Evolutionary conservation across 371 early-diverging fungal genomes (phyloP), one percentile per base, ranked within the genome.

Genomic region (Blakeslea trispora): DNA sequence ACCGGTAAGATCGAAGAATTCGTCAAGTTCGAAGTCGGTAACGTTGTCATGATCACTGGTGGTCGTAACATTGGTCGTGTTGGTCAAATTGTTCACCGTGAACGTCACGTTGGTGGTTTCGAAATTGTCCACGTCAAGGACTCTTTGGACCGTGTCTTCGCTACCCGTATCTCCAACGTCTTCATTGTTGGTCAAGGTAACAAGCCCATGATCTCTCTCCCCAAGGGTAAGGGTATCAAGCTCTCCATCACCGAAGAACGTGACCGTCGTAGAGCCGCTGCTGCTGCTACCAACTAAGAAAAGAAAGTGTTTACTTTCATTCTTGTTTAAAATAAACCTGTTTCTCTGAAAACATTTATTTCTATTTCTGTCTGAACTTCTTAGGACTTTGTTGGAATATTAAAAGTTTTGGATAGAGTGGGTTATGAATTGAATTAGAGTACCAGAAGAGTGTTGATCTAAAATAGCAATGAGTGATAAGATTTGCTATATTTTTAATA

Each of bases 1-100:
- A 84, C 86, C 51, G 87, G 91, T 77, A 99, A 98, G 92, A 87
- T 98, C 69, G 81, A 82, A 58, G 99, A 93, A 65, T 92, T 88
- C 75, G 78, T 96, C 86, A 93, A 93, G 86, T 97, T 99, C 83
- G 97, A 94, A 67, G 81, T 87, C 43, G 99, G 99, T 66, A 97
- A 97, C 86, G 78, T 97, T 46, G 96, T 88, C 64, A 96, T 91
- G 90, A 88, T 96, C 73, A 98, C 97, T 66, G 97, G 96, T 67
- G 99, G 99, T 75, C 94, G 95, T 73, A 97, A 98, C 89, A 94
- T 94, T 84, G 99, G 99, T 69, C 96, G 99, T 86, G 92, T 99
- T 66, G 99, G 99, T 85, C 83, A 92, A 74, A 92, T 99, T 75
- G 90, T 91, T 64, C 92, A 94, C 86, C 93, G 97, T 75, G 98